Evolutionary conservation across 2,329 filamentous ascomycete species (phyloP).

Genomic region (Aspergillus bombycis): DNA sequence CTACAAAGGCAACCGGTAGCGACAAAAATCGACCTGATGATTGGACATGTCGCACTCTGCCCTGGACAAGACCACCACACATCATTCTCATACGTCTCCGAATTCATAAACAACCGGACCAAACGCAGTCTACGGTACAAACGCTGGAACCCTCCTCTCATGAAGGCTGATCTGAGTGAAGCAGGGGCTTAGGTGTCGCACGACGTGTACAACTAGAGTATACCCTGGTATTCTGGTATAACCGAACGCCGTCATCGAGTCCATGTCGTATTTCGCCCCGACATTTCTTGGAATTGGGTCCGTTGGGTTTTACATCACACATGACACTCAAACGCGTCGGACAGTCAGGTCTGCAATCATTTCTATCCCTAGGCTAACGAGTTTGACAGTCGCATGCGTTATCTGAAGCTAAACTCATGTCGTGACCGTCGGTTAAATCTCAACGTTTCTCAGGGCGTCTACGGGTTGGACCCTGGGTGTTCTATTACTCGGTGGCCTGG

Average conservation of each 20-base stretch:
- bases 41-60: not conserved
- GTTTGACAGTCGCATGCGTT: not conserved
- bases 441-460: not conserved
- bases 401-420: not conserved
- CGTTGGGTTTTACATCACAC: not conserved
- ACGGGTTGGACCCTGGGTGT: not conserved
- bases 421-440: not conserved
- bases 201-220: not conserved
- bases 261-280: not conserved
- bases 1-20: too few relatives aligned
- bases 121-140: not conserved
- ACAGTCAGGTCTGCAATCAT: not conserved
- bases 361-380: not conserved
- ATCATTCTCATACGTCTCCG: not conserved
- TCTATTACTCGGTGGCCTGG: not conserved
- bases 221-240: too few relatives aligned
- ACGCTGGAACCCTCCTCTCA: not conserved
- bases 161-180: not conserved
- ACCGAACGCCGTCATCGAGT: too few relatives aligned
- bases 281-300: not conserved
- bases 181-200: not conserved
- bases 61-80: not conserved
- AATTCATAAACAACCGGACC: too few relatives aligned
- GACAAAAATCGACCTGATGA: too few relatives aligned
- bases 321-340: not conserved